phyloP scores from a whole-genome alignment of 1,284 basidiomycete genomes.

The Ceratorhiza oryzae-sativae region DNA sequence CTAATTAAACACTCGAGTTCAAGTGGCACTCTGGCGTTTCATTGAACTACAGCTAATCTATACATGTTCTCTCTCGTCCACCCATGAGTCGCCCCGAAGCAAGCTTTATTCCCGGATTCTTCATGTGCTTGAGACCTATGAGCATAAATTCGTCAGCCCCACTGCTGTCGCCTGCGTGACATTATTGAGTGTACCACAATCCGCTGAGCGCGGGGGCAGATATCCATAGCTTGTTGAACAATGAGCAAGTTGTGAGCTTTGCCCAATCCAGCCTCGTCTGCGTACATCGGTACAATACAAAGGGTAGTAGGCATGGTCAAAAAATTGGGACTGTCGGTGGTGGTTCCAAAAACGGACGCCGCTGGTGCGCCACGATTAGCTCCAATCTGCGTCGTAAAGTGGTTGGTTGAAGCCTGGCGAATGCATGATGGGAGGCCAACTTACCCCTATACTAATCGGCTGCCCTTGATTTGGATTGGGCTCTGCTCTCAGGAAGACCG shows the following conservation, averaged over 20 bases:
- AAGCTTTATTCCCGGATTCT: too few species aligned
- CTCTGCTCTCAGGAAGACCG: neutral
- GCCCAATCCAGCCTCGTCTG: slow-evolving; percentile 17
- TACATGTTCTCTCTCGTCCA: too few species aligned
- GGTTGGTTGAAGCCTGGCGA: neutral
- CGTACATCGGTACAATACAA: slow-evolving; percentile 25
- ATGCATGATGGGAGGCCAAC: neutral
- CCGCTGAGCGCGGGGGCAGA: slow-evolving; percentile 17
- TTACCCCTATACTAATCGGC: slow-evolving; percentile 32
- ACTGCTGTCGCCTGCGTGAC: too few species aligned
- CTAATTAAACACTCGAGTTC: too few species aligned
- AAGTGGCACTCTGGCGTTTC: too few species aligned
- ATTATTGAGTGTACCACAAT: slow-evolving; percentile 1
- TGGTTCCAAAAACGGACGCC: slow-evolving; percentile 26
- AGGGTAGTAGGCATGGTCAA: slow-evolving; percentile 15
- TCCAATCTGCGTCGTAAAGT: neutral
- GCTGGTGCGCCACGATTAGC: slow-evolving; percentile 18
- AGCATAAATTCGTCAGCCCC: too few species aligned
- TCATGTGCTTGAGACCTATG: too few species aligned
- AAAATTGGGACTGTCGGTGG: slow-evolving; percentile 17
- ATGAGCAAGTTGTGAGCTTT: neutral
- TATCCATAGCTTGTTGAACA: slow-evolving; percentile 23
- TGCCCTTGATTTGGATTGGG: slow-evolving; percentile 17
- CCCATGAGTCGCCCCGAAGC: too few species aligned
- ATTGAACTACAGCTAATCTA: too few species aligned